These are phyloP conservation scores for Boletus mariae DNA, from an alignment of 1,284 basidiomycete genomes.

Conservation along the genomic window DNA sequence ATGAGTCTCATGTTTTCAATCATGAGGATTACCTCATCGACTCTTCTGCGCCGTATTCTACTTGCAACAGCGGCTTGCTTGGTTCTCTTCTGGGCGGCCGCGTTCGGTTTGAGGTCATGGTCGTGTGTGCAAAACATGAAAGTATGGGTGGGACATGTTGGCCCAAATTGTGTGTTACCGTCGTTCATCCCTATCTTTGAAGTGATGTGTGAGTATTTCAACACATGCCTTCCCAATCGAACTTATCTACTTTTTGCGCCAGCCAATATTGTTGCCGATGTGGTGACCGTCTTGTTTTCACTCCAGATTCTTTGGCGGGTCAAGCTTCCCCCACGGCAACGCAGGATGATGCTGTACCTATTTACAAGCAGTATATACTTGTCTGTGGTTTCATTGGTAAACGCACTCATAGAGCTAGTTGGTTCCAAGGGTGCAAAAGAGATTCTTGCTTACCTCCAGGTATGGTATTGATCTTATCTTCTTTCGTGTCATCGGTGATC, in stretches of 20 bases:
- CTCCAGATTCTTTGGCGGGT: slow-evolving; percentile 9
- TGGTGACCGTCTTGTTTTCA: neutral
- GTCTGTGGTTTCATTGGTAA: no score
- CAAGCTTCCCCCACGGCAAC: slow-evolving; percentile 11
- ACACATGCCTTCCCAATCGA: no score
- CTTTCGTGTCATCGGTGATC: no score
- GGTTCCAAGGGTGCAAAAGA: neutral
- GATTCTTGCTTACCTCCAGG: neutral
- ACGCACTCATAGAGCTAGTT: neutral
- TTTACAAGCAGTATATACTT: no score
- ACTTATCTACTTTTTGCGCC: no score
- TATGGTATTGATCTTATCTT: no score
- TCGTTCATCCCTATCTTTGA: slow-evolving; percentile 1
- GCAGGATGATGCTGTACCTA: slow-evolving; percentile 12
- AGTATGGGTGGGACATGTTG: neutral
- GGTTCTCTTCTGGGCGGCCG: slow-evolving; percentile 5
- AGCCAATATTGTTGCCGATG: slow-evolving; percentile 7
- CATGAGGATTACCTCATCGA: slow-evolving; percentile 2
- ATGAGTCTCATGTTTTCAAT: slow-evolving; percentile 15
- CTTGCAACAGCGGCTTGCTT: neutral
- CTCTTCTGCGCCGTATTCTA: slow-evolving; percentile 1
- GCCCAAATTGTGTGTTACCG: neutral
- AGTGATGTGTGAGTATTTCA: slow-evolving; percentile 1
- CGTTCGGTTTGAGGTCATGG: slow-evolving; percentile 2
- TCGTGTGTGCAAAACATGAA: slow-evolving; percentile 1